Conservation (phyloP, 169 alveolate species). For the Eimeria praecox region DNA sequence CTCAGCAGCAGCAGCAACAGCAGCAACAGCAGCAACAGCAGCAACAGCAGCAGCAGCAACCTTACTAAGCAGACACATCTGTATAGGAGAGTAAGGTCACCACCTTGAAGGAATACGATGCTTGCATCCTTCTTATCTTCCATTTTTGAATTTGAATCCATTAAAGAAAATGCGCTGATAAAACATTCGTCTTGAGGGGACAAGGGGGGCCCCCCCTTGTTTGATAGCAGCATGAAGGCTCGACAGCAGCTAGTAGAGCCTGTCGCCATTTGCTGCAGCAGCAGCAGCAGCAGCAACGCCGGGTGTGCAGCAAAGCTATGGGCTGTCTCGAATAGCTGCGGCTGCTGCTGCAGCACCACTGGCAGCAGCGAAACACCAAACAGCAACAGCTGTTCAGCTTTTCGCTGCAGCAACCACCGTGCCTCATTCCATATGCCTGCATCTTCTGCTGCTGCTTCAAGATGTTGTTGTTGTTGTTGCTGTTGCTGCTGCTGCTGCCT, state of each 20-base stretch:
- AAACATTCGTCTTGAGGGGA: neutral
- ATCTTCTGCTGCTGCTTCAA: constrained; percentile 37
- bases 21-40: neutral
- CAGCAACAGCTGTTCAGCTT: constrained; percentile 47
- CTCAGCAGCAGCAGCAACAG: constrained; percentile 20
- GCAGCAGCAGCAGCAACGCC: constrained; percentile 63
- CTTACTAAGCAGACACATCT: constrained; percentile 11
- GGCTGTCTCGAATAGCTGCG: constrained; percentile 13
- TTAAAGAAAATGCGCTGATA: neutral
- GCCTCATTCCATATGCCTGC: constrained; percentile 52
- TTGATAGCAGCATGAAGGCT: constrained; percentile 26
- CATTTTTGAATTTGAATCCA: neutral
- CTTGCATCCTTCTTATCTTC: neutral
- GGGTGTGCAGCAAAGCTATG: constrained; percentile 47
- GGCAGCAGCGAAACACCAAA: constrained; percentile 52
- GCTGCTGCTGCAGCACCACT: constrained; percentile 44
- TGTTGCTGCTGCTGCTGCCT: constrained; percentile 40
- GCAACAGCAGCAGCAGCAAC: constrained; percentile 28
- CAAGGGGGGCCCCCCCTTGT: neutral
- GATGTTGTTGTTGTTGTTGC: constrained; percentile 29
- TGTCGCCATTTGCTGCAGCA: constrained; percentile 52
- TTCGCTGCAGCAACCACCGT: constrained; percentile 48
- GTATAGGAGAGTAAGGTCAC: constrained; percentile 28
- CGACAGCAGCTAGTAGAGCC: constrained; percentile 44
- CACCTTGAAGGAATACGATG: neutral